Percentiles rank a stretch among this genome's conserved stretches.
These are phyloP conservation scores for Sugiyamaella valdiviana DNA, from an alignment of 805 yeast species.

Conservation along the genomic window DNA sequence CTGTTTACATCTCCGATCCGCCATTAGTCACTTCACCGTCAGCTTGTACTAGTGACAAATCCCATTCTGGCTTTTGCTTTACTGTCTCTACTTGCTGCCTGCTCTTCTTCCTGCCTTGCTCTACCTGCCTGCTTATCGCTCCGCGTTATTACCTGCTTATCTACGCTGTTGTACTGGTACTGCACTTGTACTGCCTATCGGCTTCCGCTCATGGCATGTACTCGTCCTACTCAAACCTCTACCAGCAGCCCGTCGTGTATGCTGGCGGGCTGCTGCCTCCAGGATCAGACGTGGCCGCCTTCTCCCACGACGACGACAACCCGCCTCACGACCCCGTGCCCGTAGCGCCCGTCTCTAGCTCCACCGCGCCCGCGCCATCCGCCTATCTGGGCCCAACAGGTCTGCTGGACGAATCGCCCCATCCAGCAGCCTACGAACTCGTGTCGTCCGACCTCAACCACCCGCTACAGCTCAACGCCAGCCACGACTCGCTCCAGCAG, in stretches of 20 bases:
- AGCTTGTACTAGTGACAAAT: no score
- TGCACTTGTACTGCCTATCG: no score
- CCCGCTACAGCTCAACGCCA: slow-evolving; percentile 21
- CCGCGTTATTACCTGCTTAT: background rate
- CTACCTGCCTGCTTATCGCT: no score
- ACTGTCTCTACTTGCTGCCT: no score
- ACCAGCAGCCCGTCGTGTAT: slow-evolving; percentile 3
- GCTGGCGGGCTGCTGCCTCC: background rate
- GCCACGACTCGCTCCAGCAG: slow-evolving; percentile 8
- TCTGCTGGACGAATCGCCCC: background rate
- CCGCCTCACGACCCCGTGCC: background rate
- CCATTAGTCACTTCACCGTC: no score
- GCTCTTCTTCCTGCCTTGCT: no score
- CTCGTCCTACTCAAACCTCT: background rate
- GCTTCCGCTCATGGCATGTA: background rate
- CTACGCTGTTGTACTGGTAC: background rate
- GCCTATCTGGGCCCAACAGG: background rate
- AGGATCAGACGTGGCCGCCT: background rate
- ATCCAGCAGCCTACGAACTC: slow-evolving; percentile 1
- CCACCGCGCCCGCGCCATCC: background rate
- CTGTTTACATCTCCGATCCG: no score
- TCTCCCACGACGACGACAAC: background rate
- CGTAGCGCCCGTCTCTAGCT: background rate
- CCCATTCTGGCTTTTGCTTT: no score
- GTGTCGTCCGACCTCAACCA: slow-evolving; percentile 16